Conservation (phyloP, 768 basidiomycete genomes). For the Neoboletus magnificus region DNA sequence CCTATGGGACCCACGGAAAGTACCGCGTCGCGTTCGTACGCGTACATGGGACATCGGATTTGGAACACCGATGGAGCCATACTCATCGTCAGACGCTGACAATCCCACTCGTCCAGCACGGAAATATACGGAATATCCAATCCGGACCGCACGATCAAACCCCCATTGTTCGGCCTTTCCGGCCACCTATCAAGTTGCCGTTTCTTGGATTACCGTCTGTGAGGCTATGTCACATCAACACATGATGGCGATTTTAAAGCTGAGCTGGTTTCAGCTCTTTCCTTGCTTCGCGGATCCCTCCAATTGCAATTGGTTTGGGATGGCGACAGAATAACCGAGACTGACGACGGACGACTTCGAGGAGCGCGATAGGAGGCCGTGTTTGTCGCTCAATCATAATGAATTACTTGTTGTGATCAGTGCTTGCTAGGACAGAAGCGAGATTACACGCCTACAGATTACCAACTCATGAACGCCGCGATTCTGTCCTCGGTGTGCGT, state of each 20-base stretch:
- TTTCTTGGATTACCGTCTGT: constrained; percentile 1
- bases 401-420: not conserved
- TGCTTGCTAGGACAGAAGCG: not conserved
- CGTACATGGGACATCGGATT: not conserved
- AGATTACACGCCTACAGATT: not conserved
- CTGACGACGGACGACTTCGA: not conserved
- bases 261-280: not conserved
- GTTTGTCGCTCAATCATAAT: not conserved
- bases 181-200: constrained; percentile 9
- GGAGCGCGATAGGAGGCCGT: constrained; percentile 4
- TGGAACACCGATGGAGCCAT: not conserved
- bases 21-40: not conserved
- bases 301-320: not conserved
- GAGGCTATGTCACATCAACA: not conserved
- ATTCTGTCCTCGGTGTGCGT: not conserved
- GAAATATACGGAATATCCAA: constrained; percentile 1
- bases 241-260: constrained; percentile 8
- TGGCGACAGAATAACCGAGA: not conserved
- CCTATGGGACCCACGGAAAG: constrained; percentile 1
- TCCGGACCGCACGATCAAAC: not conserved
- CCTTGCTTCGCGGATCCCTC: constrained; percentile 25
- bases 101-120: not conserved
- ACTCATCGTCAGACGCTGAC: not conserved
- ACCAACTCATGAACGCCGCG: not conserved
- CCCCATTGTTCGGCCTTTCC: constrained; percentile 1